Percentiles rank a stretch among this genome's conserved stretches.
Evolutionary conservation across 2,329 filamentous ascomycete species (phyloP).

Genomic region (Colletotrichum brevisporum): DNA sequence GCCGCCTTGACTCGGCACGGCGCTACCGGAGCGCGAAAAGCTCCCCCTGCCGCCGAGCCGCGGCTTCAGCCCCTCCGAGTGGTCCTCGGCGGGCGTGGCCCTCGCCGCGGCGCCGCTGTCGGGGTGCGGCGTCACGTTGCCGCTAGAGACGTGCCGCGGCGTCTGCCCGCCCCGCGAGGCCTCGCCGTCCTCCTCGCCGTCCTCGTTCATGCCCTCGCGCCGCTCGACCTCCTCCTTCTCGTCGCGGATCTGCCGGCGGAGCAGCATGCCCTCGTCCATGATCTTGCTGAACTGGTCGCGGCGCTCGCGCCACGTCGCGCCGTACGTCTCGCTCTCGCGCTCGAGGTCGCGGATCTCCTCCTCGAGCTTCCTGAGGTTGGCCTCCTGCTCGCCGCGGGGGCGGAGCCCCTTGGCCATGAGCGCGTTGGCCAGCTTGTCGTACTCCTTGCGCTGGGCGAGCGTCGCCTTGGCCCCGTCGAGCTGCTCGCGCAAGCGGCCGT

Average conservation of each 20-base stretch:
- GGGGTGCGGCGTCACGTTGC: constrained; percentile 64
- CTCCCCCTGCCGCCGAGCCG: constrained; percentile 25
- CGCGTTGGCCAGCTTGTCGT: constrained; percentile 88
- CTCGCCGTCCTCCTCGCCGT: constrained; percentile 72
- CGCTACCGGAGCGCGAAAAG: constrained; percentile 55
- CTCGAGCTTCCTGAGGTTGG: constrained; percentile 84
- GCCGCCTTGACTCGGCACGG: constrained; percentile 54
- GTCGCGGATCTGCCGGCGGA: constrained; percentile 88
- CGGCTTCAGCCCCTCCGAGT: constrained; percentile 49
- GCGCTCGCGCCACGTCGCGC: constrained; percentile 86
- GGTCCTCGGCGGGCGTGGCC: constrained; percentile 46
- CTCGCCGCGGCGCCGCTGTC: constrained; percentile 57
- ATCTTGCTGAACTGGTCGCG: constrained; percentile 89
- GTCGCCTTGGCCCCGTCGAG: constrained; percentile 83
- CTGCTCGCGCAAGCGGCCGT: constrained; percentile 78
- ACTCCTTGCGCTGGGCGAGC: constrained; percentile 83
- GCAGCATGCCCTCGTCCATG: constrained; percentile 89
- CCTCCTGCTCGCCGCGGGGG: constrained; percentile 85
- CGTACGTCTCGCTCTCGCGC: constrained; percentile 86
- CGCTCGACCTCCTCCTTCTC: constrained; percentile 96
- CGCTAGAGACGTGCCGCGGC: constrained; percentile 64
- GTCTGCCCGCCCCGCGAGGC: constrained; percentile 62
- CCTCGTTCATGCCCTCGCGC: constrained; percentile 84
- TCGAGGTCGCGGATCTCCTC: constrained; percentile 91
- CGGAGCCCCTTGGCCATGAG: constrained; percentile 69